Conservation (phyloP, 2,329 filamentous ascomycete species). For the Aureobasidium sp. region DNA sequence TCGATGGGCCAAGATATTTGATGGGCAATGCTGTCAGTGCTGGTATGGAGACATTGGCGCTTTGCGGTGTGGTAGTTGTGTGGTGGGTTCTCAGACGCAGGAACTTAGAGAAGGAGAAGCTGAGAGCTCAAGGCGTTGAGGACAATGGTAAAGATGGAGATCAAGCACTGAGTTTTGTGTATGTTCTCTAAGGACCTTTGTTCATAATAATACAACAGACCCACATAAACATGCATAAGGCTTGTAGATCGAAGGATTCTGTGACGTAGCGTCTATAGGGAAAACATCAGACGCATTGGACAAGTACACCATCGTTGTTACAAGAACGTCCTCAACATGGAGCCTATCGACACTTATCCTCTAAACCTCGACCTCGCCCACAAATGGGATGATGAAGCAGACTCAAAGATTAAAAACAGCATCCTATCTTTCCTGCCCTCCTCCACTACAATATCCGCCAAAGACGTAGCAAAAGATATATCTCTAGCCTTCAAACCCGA, state of each 20-base stretch:
- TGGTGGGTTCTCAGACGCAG: slow-evolving; percentile 19
- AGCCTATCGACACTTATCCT: background rate
- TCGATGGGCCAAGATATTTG: slow-evolving; percentile 21
- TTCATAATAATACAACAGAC: no score
- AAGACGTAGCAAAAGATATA: background rate
- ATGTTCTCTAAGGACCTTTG: background rate
- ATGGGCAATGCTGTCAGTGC: slow-evolving; percentile 20
- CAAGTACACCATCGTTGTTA: background rate
- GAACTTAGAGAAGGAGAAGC: slow-evolving; percentile 21
- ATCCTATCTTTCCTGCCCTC: background rate
- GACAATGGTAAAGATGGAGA: slow-evolving; percentile 10
- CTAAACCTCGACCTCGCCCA: background rate
- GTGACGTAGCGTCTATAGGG: no score
- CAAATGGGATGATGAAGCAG: background rate
- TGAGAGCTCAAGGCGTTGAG: slow-evolving; percentile 17
- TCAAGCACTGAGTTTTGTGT: slow-evolving; percentile 11
- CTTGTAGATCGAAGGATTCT: no score
- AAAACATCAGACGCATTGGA: no score
- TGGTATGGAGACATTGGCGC: slow-evolving; percentile 19
- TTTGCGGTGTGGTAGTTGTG: slow-evolving; percentile 15
- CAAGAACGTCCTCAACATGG: background rate
- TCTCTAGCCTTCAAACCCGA: background rate
- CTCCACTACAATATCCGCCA: background rate
- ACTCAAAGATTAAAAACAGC: background rate
- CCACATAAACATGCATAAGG: no score